phyloP scores from a whole-genome alignment of 1,284 basidiomycete genomes.

The Papiliotrema fonsecae region DNA sequence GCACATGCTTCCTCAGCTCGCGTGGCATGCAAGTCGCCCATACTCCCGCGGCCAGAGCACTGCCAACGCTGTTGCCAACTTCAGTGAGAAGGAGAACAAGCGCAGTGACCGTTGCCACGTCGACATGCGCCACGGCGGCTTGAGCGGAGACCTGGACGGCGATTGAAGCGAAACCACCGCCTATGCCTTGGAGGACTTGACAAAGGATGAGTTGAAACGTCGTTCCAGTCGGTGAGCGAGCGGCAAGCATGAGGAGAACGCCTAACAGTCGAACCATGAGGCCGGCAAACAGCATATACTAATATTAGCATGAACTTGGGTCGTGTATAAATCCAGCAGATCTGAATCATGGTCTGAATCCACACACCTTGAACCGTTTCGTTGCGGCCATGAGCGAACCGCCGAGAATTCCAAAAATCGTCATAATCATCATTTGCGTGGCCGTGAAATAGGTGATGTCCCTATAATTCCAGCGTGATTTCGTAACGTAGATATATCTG shows the following conservation, averaged over 20 bases:
- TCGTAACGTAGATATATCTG: conserved; percentile 31
- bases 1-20: conserved; percentile 56
- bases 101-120: conserved; percentile 77
- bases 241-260: conserved; percentile 67
- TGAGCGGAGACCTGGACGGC: conserved; percentile 71
- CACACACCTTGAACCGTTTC: conserved; percentile 49
- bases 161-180: conserved; percentile 63
- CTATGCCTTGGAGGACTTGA: conserved; percentile 48
- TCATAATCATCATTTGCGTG: conserved; percentile 45
- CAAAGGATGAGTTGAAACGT: conserved; percentile 54
- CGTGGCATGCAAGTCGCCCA: conserved; percentile 50
- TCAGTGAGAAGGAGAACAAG: conserved; percentile 64
- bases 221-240: conserved; percentile 59
- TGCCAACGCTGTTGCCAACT: conserved; percentile 54
- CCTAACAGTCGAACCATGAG: conserved; percentile 65
- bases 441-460: conserved; percentile 41
- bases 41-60: conserved; percentile 46
- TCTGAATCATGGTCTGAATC: not conserved
- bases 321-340: no score
- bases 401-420: conserved; percentile 49
- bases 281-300: conserved; percentile 62
- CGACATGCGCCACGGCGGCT: conserved; percentile 66
- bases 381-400: conserved; percentile 48
- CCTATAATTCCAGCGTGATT: conserved; percentile 38
- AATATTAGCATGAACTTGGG: conserved; percentile 1